These are phyloP conservation scores for Stachybotrys chartarum DNA, from an alignment of 2,329 filamentous ascomycete species.

Conservation along the genomic window DNA sequence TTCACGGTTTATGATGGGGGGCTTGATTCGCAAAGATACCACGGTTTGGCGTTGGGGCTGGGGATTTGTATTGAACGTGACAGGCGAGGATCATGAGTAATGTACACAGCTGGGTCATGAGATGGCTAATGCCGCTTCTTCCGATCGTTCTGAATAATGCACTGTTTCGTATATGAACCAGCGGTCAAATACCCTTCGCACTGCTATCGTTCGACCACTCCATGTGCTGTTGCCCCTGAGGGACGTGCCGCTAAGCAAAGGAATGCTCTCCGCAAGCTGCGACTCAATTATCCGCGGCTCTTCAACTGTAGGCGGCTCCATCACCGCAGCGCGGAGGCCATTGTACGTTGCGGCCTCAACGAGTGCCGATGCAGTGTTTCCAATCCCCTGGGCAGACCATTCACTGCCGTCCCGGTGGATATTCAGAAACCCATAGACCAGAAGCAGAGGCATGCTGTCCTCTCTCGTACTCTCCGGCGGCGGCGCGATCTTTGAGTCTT, in stretches of 20 bases:
- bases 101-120: neutral
- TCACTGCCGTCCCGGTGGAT: conserved; percentile 63
- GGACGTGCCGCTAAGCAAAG: conserved; percentile 52
- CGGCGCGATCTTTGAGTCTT: conserved; percentile 25
- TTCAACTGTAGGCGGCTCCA: conserved; percentile 34
- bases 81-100: no score
- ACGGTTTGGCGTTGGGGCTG: conserved; percentile 29
- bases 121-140: neutral
- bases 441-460: conserved; percentile 33
- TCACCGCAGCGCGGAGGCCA: conserved; percentile 34
- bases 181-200: conserved; percentile 49
- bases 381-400: conserved; percentile 69
- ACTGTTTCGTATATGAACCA: conserved; percentile 21
- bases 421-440: conserved; percentile 59
- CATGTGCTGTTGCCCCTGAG: conserved; percentile 45
- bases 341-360: conserved; percentile 51
- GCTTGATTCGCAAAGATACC: conserved; percentile 24
- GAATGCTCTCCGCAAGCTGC: conserved; percentile 46
- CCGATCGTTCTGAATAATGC: neutral
- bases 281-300: conserved; percentile 19
- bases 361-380: conserved; percentile 52
- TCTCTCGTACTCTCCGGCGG: conserved; percentile 21
- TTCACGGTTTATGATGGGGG: conserved; percentile 2
- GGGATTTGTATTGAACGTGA: neutral
- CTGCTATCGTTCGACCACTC: conserved; percentile 51